Percentiles rank a stretch among this genome's conserved stretches.
These are phyloP conservation scores for Ziziphus jujuba DNA, from an alignment of 306 rosid genomes.

Conservation along the genomic window DNA sequence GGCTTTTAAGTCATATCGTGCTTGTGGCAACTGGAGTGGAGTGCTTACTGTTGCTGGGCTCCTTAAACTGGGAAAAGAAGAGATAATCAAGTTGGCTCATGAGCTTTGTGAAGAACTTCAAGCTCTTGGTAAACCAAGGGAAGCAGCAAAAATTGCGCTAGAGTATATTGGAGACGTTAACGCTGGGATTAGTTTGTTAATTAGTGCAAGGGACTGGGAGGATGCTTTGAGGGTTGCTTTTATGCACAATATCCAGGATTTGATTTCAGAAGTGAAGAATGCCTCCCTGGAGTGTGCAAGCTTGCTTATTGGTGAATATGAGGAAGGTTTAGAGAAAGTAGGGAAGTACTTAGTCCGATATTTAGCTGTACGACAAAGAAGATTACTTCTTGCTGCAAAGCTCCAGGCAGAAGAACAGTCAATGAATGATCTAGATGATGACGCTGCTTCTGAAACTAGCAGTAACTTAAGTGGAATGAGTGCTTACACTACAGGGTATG, in stretches of 20 bases:
- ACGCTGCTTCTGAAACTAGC: slow-evolving; percentile 87
- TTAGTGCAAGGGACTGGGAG: slow-evolving; percentile 78
- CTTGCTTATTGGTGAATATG: slow-evolving; percentile 62
- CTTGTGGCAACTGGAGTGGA: slow-evolving; percentile 81
- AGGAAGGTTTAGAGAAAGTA: slow-evolving; percentile 87
- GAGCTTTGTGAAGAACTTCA: slow-evolving; percentile 99
- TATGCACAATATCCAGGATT: slow-evolving; percentile 69
- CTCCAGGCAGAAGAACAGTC: slow-evolving; percentile 71
- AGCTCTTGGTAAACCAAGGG: slow-evolving; percentile 90
- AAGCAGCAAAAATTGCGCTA: slow-evolving; percentile 90
- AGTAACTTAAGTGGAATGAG: slow-evolving; percentile 99
- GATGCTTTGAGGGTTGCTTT: slow-evolving; percentile 83
- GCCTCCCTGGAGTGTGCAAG: slow-evolving; percentile 85
- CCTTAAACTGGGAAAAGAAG: slow-evolving; percentile 71
- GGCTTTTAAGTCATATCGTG: slow-evolving; percentile 82
- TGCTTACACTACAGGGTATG: slow-evolving; percentile 91
- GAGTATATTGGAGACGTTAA: slow-evolving; percentile 80
- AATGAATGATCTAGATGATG: slow-evolving; percentile 73
- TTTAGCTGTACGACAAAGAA: slow-evolving; percentile 92
- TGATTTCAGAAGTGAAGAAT: slow-evolving; percentile 55
- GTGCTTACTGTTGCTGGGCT: slow-evolving; percentile 83
- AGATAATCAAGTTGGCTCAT: slow-evolving; percentile 56
- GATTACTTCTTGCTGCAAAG: slow-evolving; percentile 87
- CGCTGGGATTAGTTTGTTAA: slow-evolving; percentile 50
- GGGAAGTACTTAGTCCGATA: slow-evolving; percentile 95